Conservation (phyloP, 805 yeast genomes). For the Nakazawaea populi region DNA sequence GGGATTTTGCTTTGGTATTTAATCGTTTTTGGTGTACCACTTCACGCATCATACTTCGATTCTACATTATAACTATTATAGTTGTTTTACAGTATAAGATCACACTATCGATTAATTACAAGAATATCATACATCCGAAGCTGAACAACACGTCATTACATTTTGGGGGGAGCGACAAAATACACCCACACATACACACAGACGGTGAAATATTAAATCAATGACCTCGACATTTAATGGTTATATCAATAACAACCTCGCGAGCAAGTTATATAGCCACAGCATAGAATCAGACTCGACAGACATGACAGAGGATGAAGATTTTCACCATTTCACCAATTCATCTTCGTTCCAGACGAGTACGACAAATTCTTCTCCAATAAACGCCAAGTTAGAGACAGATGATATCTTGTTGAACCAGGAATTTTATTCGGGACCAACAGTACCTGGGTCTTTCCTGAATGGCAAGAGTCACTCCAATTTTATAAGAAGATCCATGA, state of each 20-base stretch:
- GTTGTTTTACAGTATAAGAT: too few relatives aligned
- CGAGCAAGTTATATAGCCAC: constrained; percentile 3
- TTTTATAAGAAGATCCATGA: constrained; percentile 24
- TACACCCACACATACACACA: neutral
- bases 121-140: too few relatives aligned
- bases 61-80: too few relatives aligned
- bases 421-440: constrained; percentile 9
- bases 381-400: neutral
- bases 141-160: too few relatives aligned
- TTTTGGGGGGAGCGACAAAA: neutral
- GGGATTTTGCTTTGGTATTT: too few relatives aligned
- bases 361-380: constrained; percentile 21
- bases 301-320: constrained; percentile 27
- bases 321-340: constrained; percentile 23
- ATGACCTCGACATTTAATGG: constrained; percentile 4
- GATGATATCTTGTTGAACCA: constrained; percentile 13
- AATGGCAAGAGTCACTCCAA: constrained; percentile 20
- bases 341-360: constrained; percentile 33
- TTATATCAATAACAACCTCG: neutral
- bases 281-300: constrained; percentile 14
- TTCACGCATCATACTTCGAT: too few relatives aligned
- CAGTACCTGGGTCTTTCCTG: neutral
- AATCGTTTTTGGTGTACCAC: too few relatives aligned
- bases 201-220: neutral
- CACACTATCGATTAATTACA: too few relatives aligned